Conservation (phyloP, 2,329 filamentous ascomycete species). For the Triangularia verruculosa region DNA sequence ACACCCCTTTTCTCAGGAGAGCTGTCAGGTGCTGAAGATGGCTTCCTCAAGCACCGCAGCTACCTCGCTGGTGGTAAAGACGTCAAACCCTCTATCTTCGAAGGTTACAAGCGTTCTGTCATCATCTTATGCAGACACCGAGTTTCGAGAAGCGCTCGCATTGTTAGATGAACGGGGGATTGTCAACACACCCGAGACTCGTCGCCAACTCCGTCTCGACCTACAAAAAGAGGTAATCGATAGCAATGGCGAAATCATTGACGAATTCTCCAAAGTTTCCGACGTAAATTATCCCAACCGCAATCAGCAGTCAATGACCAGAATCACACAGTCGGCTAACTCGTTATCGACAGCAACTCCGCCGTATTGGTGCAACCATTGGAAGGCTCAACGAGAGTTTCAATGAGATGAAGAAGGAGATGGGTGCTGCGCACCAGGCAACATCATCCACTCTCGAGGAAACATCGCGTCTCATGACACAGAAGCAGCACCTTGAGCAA, state of each 20-base stretch:
- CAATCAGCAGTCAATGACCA: not conserved
- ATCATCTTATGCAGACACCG: slow-evolving; percentile 85
- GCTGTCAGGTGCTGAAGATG: slow-evolving; percentile 3
- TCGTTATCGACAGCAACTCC: slow-evolving; percentile 65
- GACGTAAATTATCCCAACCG: slow-evolving; percentile 61
- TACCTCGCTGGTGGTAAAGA: slow-evolving; percentile 29
- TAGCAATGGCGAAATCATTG: slow-evolving; percentile 84
- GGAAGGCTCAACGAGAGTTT: slow-evolving; percentile 76
- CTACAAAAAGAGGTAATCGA: slow-evolving; percentile 90
- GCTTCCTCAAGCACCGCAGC: slow-evolving; percentile 23
- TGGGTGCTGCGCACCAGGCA: slow-evolving; percentile 70
- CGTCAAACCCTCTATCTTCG: slow-evolving; percentile 67
- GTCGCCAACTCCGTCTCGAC: slow-evolving; percentile 75
- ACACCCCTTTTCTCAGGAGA: not conserved
- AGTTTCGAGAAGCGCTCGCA: slow-evolving; percentile 80
- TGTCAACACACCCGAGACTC: slow-evolving; percentile 71
- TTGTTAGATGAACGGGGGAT: slow-evolving; percentile 71
- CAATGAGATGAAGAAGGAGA: slow-evolving; percentile 73
- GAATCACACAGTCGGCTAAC: not conserved
- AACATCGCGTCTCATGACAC: slow-evolving; percentile 67
- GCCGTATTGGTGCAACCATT: slow-evolving; percentile 76
- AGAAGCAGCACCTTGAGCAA: slow-evolving; percentile 70
- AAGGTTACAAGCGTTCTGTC: slow-evolving; percentile 85
- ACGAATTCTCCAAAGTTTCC: slow-evolving; percentile 84
- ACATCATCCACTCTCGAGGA: slow-evolving; percentile 75